Base-by-base conservation (phyloP, 148 eudicot genomes). In the Vaccinium macrocarpon region DNA sequence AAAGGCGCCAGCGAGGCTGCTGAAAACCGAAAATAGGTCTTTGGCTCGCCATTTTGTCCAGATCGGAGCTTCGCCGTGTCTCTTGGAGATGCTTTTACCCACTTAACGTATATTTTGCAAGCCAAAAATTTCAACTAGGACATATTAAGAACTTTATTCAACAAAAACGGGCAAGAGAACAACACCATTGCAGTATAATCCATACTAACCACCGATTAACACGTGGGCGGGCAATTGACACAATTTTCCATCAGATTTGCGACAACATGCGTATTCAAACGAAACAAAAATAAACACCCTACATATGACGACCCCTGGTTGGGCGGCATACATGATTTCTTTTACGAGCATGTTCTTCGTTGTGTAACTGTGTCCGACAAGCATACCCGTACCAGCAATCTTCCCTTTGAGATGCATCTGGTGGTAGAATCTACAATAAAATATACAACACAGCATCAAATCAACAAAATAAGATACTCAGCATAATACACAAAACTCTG, bases 261-360 rank as follows among this genome's bases (percentile, higher is more conserved):
- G 14, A 5, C 9, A 66, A 27, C 15, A 25, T 1, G 1, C 15
- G 32, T 62, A 64, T 18, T 7, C 23, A 21, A 6, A 38, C 21
- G 27, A 38, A 16, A 35, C 53, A 27, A 16, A 16, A 71, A 12
- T 64, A 19, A 42, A 83, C 70, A 6, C 64, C 71, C 80, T 79
- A 89, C 71, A 80, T 76, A 48, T 82, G 86, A 38, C 84, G 42
- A 82, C 97, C 99, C 88, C 98, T 86, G 7, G 97, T 91, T 50
- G 99, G 98, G 77, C 98, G 92, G 77, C 99, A 96, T 42, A 96
- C 99, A 75, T 96, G 99, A 87, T 96, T 96, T 61, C 91, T 90
- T 85, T 88, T 96, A 21, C 90, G 90, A 79, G 98, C 97, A 85
- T 94, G 98, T 50, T 93, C 95, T 46, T 86, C 90, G 29, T 87